These are phyloP conservation scores for Ustilaginoidea virens DNA, from an alignment of 2,329 filamentous ascomycete genomes.

Conservation along the genomic window DNA sequence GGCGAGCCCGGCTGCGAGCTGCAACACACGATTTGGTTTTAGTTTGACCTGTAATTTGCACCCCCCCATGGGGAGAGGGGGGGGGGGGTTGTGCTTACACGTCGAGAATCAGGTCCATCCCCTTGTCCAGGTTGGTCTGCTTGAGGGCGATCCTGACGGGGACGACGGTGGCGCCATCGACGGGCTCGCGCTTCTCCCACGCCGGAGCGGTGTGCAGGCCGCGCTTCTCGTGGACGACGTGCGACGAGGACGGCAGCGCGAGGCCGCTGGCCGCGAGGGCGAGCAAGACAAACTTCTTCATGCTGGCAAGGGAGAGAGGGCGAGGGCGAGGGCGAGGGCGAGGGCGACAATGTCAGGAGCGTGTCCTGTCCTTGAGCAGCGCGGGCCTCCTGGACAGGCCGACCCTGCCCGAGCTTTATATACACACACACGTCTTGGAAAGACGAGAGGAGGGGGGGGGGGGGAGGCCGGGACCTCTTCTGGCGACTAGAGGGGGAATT, in stretches of 20 bases:
- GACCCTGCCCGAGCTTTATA: too few relatives aligned
- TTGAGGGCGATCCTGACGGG: slow-evolving; percentile 27
- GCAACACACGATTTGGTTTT: neutral
- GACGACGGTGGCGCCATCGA: slow-evolving; percentile 9
- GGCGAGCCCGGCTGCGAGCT: slow-evolving; percentile 25
- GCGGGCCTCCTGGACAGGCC: too few relatives aligned
- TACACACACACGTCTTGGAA: too few relatives aligned
- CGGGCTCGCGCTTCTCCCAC: slow-evolving; percentile 12
- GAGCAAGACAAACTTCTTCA: slow-evolving; percentile 9
- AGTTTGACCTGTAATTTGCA: neutral
- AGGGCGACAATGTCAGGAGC: too few relatives aligned
- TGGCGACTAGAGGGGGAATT: too few relatives aligned
- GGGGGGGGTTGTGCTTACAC: slow-evolving; percentile 17
- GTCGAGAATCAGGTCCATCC: slow-evolving; percentile 25
- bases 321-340: too few relatives aligned
- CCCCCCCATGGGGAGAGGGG: neutral
- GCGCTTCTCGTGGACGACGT: slow-evolving; percentile 19
- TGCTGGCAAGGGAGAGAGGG: too few relatives aligned
- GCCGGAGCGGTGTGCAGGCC: slow-evolving; percentile 5
- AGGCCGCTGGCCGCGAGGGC: slow-evolving; percentile 8
- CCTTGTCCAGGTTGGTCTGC: slow-evolving; percentile 29
- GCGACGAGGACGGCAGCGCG: slow-evolving; percentile 7
- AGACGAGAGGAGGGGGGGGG: too few relatives aligned
- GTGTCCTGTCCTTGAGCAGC: too few relatives aligned
- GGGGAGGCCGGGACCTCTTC: too few relatives aligned